These are phyloP conservation scores for Peterozyma toletana DNA, from an alignment of 805 yeast species.

Conservation along the genomic window DNA sequence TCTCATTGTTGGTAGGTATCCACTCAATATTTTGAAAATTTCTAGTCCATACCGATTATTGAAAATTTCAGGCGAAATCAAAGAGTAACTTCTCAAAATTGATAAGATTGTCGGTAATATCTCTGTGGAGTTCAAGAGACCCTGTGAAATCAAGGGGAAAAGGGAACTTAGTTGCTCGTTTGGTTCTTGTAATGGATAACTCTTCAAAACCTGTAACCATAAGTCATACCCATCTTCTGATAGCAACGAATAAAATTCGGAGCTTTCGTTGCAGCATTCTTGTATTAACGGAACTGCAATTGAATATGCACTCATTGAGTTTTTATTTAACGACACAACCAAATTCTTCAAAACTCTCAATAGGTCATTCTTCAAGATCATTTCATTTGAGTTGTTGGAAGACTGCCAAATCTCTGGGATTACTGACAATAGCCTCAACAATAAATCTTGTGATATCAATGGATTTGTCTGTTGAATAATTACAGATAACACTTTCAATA, in stretches of 20 bases:
- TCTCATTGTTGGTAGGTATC: constrained; percentile 52
- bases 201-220: constrained; percentile 67
- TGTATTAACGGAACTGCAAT: constrained; percentile 60
- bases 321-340: constrained; percentile 46
- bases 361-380: constrained; percentile 42
- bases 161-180: constrained; percentile 32
- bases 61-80: constrained; percentile 38
- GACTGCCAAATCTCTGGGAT: constrained; percentile 77
- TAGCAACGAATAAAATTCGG: constrained; percentile 47
- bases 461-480: constrained; percentile 63
- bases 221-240: constrained; percentile 84
- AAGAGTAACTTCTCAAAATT: constrained; percentile 54
- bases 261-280: constrained; percentile 52
- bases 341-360: constrained; percentile 52
- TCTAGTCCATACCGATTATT: constrained; percentile 28
- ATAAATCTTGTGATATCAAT: constrained; percentile 40
- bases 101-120: constrained; percentile 57
- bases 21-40: constrained; percentile 42
- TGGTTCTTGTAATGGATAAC: constrained; percentile 38
- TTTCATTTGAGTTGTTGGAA: constrained; percentile 34
- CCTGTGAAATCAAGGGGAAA: constrained; percentile 47
- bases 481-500: constrained; percentile 60
- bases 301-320: constrained; percentile 39
- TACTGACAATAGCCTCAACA: constrained; percentile 40
- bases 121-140: constrained; percentile 67